These are phyloP conservation scores for Achlya hypogyna DNA, from an alignment of 352 stramenopile species.

Conservation along the genomic window DNA sequence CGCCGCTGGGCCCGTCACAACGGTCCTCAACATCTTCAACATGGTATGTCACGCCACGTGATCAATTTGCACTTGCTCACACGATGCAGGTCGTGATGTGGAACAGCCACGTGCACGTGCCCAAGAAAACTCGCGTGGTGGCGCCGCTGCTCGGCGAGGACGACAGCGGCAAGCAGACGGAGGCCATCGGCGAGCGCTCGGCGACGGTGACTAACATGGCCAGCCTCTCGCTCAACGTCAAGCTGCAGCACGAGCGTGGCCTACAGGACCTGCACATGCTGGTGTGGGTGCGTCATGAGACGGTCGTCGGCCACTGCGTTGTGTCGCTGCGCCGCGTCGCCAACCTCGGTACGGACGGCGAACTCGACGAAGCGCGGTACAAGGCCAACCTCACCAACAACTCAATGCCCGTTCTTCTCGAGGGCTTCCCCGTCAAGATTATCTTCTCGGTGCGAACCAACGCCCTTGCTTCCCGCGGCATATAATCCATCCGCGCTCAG, in stretches of 20 bases:
- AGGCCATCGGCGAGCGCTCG: conserved; percentile 61
- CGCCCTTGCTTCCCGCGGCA: background rate
- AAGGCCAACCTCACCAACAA: conserved; percentile 8
- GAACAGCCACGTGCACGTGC: conserved; percentile 62
- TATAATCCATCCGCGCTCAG: too few relatives aligned
- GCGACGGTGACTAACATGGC: conserved; percentile 36
- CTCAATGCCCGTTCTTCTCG: background rate
- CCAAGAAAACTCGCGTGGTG: conserved; percentile 68
- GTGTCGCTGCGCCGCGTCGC: conserved; percentile 73
- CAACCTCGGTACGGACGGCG: background rate
- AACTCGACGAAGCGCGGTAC: background rate
- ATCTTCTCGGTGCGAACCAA: conserved; percentile 4
- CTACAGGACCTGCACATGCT: conserved; percentile 78
- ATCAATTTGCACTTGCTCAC: conserved; percentile 67
- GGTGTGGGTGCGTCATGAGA: conserved; percentile 74
- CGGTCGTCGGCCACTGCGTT: conserved; percentile 67
- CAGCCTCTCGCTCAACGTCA: conserved; percentile 60
- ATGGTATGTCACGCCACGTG: conserved; percentile 28
- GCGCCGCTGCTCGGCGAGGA: conserved; percentile 69
- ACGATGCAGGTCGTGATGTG: conserved; percentile 23
- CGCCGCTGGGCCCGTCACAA: conserved; percentile 1
- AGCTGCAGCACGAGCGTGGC: conserved; percentile 57
- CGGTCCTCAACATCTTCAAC: conserved; percentile 4
- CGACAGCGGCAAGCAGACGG: conserved; percentile 43
- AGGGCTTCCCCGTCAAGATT: conserved; percentile 8